These are phyloP conservation scores for Shiraia sp. DNA, from an alignment of 2,329 filamentous ascomycete genomes.

Conservation along the genomic window DNA sequence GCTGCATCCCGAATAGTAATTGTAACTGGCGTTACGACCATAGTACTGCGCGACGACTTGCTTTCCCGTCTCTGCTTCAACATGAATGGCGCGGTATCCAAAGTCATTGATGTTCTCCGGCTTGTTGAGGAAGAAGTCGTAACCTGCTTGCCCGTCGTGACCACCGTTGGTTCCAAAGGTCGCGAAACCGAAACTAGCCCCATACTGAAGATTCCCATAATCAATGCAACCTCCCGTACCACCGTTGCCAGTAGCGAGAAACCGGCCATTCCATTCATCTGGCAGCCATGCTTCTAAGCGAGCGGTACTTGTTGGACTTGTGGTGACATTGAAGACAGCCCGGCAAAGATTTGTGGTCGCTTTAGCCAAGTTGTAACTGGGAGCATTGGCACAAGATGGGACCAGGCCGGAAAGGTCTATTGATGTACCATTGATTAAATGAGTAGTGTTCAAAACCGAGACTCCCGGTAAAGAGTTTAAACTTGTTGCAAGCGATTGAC, in stretches of 20 bases:
- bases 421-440: conserved; percentile 4
- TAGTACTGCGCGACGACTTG: conserved; percentile 45
- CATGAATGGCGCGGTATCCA: conserved; percentile 45
- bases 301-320: conserved; percentile 27
- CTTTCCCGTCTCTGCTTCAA: conserved; percentile 37
- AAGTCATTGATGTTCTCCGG: conserved; percentile 53
- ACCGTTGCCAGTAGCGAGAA: conserved; percentile 43
- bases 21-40: conserved; percentile 41
- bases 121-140: conserved; percentile 50
- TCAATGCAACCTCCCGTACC: conserved; percentile 41
- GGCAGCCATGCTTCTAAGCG: conserved; percentile 46
- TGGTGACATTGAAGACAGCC: conserved; percentile 6
- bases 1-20: conserved; percentile 35
- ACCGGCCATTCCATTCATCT: conserved; percentile 41
- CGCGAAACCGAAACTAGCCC: conserved; percentile 40
- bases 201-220: conserved; percentile 43
- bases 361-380: conserved; percentile 3
- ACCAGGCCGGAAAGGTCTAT: conserved; percentile 9
- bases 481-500: conserved; percentile 7
- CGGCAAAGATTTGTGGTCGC: conserved; percentile 15
- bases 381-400: conserved; percentile 6
- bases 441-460: conserved; percentile 8
- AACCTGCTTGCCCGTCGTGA: conserved; percentile 47
- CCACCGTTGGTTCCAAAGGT: conserved; percentile 45
- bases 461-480: conserved; percentile 5